Percentiles rank a stretch among this genome's conserved stretches.
These are phyloP conservation scores for Datisca glomerata DNA, from an alignment of 306 rosid genomes.

Conservation along the genomic window DNA sequence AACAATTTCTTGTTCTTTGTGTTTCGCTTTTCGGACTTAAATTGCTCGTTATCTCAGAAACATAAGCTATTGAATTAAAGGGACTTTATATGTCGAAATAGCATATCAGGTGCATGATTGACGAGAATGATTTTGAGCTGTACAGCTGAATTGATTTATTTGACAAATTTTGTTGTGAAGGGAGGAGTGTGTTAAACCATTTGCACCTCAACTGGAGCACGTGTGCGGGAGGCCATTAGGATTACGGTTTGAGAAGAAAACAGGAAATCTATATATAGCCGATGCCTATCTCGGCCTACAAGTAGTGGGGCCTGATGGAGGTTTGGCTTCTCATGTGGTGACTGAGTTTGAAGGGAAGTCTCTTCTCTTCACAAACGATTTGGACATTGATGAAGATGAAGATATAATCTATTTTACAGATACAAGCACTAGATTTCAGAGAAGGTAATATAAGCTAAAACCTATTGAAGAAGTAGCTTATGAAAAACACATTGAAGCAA, in stretches of 20 bases:
- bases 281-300: slow-evolving; percentile 87
- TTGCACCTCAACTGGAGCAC: slow-evolving; percentile 82
- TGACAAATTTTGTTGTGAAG: slow-evolving; percentile 17
- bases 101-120: too few relatives aligned
- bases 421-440: slow-evolving; percentile 44
- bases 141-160: not conserved
- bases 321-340: slow-evolving; percentile 57
- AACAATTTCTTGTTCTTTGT: too few relatives aligned
- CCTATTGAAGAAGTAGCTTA: not conserved
- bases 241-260: slow-evolving; percentile 56
- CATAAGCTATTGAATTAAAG: too few relatives aligned
- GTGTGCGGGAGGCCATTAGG: slow-evolving; percentile 91
- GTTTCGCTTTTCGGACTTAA: too few relatives aligned
- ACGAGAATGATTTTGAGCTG: too few relatives aligned
- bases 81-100: too few relatives aligned
- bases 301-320: slow-evolving; percentile 75
- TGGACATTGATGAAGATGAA: slow-evolving; percentile 63
- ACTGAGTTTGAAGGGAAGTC: slow-evolving; percentile 63
- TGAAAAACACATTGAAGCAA: slow-evolving; percentile 1
- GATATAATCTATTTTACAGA: slow-evolving; percentile 73
- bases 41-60: too few relatives aligned
- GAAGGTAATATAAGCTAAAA: slow-evolving; percentile 46
- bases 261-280: slow-evolving; percentile 72
- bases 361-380: slow-evolving; percentile 65
- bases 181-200: slow-evolving; percentile 55